Percentiles rank a stretch among this genome's conserved stretches.
phyloP scores from a whole-genome alignment of 176 grass and related monocot genomes.

The Avena sativa region DNA sequence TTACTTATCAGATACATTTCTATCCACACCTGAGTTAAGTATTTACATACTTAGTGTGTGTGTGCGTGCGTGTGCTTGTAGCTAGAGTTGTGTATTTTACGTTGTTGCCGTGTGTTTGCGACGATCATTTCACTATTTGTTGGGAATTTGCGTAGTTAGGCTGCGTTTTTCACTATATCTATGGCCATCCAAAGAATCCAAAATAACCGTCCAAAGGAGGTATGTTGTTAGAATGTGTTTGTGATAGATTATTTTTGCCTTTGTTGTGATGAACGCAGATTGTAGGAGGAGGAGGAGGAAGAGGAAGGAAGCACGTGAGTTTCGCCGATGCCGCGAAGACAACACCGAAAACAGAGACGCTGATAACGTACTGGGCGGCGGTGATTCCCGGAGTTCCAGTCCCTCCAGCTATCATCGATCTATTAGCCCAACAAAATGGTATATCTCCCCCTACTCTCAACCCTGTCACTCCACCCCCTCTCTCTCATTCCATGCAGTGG shows the following conservation, averaged over 20 bases:
- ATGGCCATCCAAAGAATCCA: too few species aligned
- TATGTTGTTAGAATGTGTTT: neutral
- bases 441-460: neutral
- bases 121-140: neutral
- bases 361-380: neutral
- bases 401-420: constrained; percentile 3
- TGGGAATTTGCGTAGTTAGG: neutral
- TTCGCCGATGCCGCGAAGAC: neutral
- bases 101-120: neutral
- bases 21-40: neutral
- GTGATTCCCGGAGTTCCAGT: neutral
- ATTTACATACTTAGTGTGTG: neutral
- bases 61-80: neutral
- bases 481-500: too few species aligned
- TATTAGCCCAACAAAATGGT: neutral
- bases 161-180: too few species aligned
- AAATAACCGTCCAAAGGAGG: too few species aligned
- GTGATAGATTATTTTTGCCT: neutral
- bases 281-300: neutral
- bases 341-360: neutral
- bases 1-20: neutral
- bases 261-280: neutral
- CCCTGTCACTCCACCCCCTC: too few species aligned
- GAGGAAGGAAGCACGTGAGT: too few species aligned
- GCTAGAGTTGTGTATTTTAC: neutral